These are phyloP conservation scores for Notholithocarpus densiflorus DNA, from an alignment of 306 rosid genomes.

Conservation along the genomic window DNA sequence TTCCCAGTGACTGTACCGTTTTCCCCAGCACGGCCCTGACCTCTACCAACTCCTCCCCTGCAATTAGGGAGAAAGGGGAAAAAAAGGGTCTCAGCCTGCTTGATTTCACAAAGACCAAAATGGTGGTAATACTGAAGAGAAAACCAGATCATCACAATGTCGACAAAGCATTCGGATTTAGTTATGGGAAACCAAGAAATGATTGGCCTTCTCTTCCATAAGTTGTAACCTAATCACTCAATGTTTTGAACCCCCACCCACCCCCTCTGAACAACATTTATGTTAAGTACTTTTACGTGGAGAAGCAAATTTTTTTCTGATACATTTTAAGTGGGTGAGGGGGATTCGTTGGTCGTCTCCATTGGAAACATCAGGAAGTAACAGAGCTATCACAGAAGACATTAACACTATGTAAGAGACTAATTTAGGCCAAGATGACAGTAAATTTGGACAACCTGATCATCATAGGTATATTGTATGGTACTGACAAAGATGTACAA, in stretches of 20 bases:
- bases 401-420: neutral
- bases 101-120: neutral
- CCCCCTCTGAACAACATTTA: neutral
- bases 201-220: neutral
- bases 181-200: constrained; percentile 1
- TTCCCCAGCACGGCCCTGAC: constrained; percentile 73
- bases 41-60: constrained; percentile 93
- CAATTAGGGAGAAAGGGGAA: constrained; percentile 12
- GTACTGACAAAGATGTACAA: constrained; percentile 21
- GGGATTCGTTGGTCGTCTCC: no score
- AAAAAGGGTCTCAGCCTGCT: neutral
- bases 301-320: neutral
- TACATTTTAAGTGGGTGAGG: no score
- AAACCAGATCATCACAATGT: neutral
- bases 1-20: constrained; percentile 80
- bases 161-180: neutral
- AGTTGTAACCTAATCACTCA: neutral
- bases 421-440: neutral
- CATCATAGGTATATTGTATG: neutral
- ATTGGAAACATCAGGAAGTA: neutral
- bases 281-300: neutral
- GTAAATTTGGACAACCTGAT: neutral
- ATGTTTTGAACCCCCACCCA: neutral
- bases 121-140: neutral
- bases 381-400: neutral